Evolutionary conservation across 805 yeast species (phyloP).

Genomic region (Spathaspora hagerdaliae): DNA sequence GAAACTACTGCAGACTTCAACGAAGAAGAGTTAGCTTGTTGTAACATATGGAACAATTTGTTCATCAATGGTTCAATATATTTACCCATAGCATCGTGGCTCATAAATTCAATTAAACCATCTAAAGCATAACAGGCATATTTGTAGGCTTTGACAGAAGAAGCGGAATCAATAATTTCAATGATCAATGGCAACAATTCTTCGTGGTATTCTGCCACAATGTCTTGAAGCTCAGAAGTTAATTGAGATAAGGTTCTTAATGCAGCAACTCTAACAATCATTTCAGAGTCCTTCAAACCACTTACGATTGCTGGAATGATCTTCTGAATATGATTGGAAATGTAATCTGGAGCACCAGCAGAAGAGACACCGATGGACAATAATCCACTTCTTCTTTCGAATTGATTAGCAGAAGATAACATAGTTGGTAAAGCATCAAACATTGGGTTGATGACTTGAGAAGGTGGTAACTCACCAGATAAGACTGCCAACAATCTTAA

Average conservation of each 20-base stretch:
- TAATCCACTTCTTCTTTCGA: constrained; percentile 84
- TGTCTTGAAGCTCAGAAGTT: constrained; percentile 80
- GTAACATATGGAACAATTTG: constrained; percentile 80
- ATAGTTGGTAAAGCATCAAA: constrained; percentile 58
- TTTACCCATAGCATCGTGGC: constrained; percentile 74
- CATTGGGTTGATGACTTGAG: constrained; percentile 82
- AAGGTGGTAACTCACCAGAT: constrained; percentile 84
- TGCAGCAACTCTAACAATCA: constrained; percentile 81
- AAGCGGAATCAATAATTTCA: constrained; percentile 79
- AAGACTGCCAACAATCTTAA: constrained; percentile 75
- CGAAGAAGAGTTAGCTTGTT: constrained; percentile 68
- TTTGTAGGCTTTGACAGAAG: constrained; percentile 78
- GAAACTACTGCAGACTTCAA: constrained; percentile 80
- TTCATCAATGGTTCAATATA: constrained; percentile 89
- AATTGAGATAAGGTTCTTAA: constrained; percentile 74
- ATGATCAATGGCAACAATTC: constrained; percentile 81
- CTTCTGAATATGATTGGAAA: constrained; percentile 69
- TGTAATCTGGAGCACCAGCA: constrained; percentile 92
- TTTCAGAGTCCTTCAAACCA: constrained; percentile 74
- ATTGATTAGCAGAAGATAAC: constrained; percentile 56
- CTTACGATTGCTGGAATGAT: constrained; percentile 67
- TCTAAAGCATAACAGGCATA: constrained; percentile 90
- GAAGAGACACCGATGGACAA: constrained; percentile 78
- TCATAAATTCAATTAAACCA: constrained; percentile 86
- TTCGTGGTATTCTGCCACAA: constrained; percentile 80